Evolutionary conservation across 192 early-diverging fungal species (phyloP).

Genomic region (Backusella sp.): DNA sequence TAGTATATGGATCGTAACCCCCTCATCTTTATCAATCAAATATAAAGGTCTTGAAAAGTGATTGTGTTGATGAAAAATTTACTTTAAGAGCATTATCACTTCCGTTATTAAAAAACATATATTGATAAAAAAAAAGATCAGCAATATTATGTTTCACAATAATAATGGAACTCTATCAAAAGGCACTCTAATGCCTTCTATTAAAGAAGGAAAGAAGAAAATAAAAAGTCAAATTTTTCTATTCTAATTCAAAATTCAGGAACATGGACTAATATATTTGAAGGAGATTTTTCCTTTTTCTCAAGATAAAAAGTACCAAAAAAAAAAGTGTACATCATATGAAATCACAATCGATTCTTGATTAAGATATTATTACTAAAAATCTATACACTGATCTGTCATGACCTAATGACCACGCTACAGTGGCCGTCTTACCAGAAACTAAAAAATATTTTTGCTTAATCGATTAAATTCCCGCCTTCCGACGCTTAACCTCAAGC

Average conservation of each 20-base stretch:
- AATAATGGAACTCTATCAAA: background rate
- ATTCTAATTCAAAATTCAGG: background rate
- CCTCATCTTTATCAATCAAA: background rate
- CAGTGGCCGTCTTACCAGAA: background rate
- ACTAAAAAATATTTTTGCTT: background rate
- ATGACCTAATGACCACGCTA: background rate
- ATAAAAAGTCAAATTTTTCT: background rate
- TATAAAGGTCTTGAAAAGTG: background rate
- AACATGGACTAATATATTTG: background rate
- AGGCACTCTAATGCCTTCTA: background rate
- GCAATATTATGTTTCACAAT: background rate
- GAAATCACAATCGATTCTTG: background rate
- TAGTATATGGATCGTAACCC: constrained; percentile 3
- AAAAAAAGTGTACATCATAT: background rate
- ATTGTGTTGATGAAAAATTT: background rate
- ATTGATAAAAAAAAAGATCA: background rate
- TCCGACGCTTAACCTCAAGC: constrained; percentile 2
- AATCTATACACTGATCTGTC: background rate
- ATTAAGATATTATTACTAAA: background rate
- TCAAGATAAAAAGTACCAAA: background rate
- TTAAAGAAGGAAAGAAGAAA: background rate
- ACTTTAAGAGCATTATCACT: background rate
- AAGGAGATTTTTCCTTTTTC: background rate
- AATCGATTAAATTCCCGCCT: background rate
- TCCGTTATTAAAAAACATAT: background rate